Conservation (phyloP, 2,329 filamentous ascomycete species). For the Xylaria arbuscula region DNA sequence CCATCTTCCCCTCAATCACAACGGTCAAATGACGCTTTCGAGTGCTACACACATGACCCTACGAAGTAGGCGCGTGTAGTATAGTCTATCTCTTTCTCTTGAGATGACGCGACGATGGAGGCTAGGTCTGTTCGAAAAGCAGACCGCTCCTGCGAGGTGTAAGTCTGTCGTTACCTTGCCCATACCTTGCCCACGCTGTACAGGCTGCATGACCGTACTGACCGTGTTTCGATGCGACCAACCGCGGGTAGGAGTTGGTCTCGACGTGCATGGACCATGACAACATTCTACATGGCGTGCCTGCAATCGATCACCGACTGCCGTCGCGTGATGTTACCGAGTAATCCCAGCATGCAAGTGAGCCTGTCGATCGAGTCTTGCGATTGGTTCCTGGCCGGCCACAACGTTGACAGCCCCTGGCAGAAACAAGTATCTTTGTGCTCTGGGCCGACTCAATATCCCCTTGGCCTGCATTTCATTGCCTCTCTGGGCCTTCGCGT, state of each 20-base stretch:
- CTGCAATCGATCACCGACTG: slow-evolving; percentile 4
- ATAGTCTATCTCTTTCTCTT: not conserved
- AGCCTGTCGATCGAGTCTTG: slow-evolving; percentile 24
- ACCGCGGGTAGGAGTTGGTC: not conserved
- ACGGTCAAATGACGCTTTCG: slow-evolving; percentile 28
- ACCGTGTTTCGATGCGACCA: slow-evolving; percentile 17
- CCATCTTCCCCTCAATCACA: slow-evolving; percentile 30
- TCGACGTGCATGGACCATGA: slow-evolving; percentile 21
- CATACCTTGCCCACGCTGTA: not conserved
- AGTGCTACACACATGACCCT: slow-evolving; percentile 12
- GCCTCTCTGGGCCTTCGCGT: not conserved
- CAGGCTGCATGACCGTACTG: not conserved
- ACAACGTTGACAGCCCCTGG: slow-evolving; percentile 6
- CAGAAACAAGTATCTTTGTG: slow-evolving; percentile 11
- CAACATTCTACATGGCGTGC: slow-evolving; percentile 20
- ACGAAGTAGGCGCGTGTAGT: not conserved
- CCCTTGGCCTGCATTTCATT: not conserved
- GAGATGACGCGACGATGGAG: not conserved
- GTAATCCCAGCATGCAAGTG: slow-evolving; percentile 13
- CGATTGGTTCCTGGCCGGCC: slow-evolving; percentile 18
- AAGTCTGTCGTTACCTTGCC: not conserved
- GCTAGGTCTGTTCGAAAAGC: slow-evolving; percentile 8
- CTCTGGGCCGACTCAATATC: not conserved
- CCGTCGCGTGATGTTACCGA: slow-evolving; percentile 10
- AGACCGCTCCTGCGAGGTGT: slow-evolving; percentile 1